Percentiles rank a stretch among this genome's conserved stretches.
Evolutionary conservation across 495 filamentous ascomycete species (phyloP).

Genomic region (Lophiostoma macrostomum): DNA sequence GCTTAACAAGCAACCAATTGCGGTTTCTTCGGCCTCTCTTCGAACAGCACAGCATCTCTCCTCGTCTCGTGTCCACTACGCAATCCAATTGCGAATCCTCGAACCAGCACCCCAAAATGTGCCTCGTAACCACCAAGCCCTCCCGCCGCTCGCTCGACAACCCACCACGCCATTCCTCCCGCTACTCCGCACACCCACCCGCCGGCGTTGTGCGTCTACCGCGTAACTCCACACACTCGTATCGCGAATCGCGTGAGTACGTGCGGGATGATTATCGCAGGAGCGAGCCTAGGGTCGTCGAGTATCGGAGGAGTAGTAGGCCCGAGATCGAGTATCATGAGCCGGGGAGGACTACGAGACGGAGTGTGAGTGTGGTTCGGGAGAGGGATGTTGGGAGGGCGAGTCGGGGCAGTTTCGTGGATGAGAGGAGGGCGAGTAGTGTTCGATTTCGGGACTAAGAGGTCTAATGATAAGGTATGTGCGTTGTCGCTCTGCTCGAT

Average conservation of each 20-base stretch:
- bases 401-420: constrained; percentile 4
- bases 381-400: background rate
- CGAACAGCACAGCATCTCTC: too few species aligned
- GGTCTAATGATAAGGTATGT: too few species aligned
- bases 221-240: constrained; percentile 16
- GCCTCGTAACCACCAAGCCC: constrained; percentile 25
- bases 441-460: too few species aligned
- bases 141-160: constrained; percentile 13
- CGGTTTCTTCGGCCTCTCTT: too few species aligned
- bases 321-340: constrained; percentile 4
- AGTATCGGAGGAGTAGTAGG: background rate
- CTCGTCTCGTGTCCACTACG: too few species aligned
- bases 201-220: constrained; percentile 27
- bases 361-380: constrained; percentile 12
- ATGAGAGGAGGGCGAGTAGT: constrained; percentile 14
- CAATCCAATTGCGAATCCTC: background rate
- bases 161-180: constrained; percentile 26
- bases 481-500: too few species aligned
- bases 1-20: too few species aligned
- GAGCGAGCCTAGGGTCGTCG: background rate
- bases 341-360: background rate
- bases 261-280: background rate
- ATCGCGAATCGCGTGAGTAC: constrained; percentile 10
- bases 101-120: constrained; percentile 8
- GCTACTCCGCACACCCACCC: constrained; percentile 24